These are phyloP conservation scores for Aspergillus sp. DNA, from an alignment of 2,329 filamentous ascomycete genomes.

Conservation along the genomic window DNA sequence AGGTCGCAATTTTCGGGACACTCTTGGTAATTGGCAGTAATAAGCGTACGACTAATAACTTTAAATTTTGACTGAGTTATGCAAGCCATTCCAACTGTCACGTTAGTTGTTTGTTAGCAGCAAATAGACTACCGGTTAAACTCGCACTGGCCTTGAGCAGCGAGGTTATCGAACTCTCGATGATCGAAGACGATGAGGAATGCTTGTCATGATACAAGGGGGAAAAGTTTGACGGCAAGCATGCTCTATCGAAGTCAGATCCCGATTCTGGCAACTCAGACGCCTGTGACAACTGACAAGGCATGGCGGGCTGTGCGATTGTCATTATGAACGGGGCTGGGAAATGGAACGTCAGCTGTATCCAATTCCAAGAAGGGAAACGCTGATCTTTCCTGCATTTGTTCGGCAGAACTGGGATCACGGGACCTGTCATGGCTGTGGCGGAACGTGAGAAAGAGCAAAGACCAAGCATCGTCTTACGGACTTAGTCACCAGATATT, in stretches of 20 bases:
- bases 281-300: no score
- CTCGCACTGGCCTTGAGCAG: neutral
- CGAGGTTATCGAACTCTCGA: neutral
- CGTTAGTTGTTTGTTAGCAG: conserved; percentile 1
- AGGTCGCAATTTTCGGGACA: neutral
- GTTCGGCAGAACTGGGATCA: neutral
- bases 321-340: neutral
- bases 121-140: neutral
- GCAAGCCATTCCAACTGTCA: conserved; percentile 10
- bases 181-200: neutral
- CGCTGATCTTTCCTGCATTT: neutral
- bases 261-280: neutral
- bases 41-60: conserved; percentile 14
- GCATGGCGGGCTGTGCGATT: no score
- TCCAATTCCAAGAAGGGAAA: neutral
- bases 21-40: neutral
- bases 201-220: neutral
- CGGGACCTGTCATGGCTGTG: conserved; percentile 3
- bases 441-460: neutral
- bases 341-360: neutral
- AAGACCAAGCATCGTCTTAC: neutral
- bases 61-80: conserved; percentile 14
- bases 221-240: neutral
- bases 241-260: neutral
- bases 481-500: neutral